phyloP scores from a whole-genome alignment of 2,329 filamentous ascomycete genomes.

The Fusarium sp. region DNA sequence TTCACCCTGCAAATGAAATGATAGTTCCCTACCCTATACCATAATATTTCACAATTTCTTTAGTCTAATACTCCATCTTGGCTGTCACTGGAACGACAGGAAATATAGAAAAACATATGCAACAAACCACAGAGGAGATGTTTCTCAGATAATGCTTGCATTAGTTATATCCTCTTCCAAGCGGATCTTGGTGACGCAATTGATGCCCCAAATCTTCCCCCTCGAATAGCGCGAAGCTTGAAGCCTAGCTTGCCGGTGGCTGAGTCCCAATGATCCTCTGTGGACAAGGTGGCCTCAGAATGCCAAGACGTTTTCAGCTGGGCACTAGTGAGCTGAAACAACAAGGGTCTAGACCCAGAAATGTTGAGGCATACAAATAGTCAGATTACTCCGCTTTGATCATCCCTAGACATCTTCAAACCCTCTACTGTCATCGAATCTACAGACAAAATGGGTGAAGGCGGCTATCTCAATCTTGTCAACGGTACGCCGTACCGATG shows the following conservation, averaged over 20 bases:
- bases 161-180: background rate
- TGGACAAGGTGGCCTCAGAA: background rate
- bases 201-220: background rate
- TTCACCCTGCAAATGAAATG: accelerated
- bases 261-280: background rate
- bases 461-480: background rate
- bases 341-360: background rate
- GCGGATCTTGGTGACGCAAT: background rate
- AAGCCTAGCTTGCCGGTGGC: background rate
- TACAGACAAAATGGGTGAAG: slow-evolving; percentile 5
- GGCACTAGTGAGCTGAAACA: background rate
- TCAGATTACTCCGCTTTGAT: slow-evolving; percentile 1
- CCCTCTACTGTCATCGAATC: background rate
- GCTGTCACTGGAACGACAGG: too few relatives aligned
- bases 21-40: background rate
- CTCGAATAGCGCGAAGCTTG: background rate
- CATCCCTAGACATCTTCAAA: background rate
- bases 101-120: accelerated
- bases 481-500: slow-evolving; percentile 26
- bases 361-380: slow-evolving; percentile 1
- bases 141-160: too few relatives aligned
- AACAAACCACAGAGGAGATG: background rate
- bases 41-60: accelerated
- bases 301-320: slow-evolving; percentile 4
- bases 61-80: background rate